Base-by-base conservation (phyloP, 805 yeast genomes). In the Limtongia smithiae region DNA sequence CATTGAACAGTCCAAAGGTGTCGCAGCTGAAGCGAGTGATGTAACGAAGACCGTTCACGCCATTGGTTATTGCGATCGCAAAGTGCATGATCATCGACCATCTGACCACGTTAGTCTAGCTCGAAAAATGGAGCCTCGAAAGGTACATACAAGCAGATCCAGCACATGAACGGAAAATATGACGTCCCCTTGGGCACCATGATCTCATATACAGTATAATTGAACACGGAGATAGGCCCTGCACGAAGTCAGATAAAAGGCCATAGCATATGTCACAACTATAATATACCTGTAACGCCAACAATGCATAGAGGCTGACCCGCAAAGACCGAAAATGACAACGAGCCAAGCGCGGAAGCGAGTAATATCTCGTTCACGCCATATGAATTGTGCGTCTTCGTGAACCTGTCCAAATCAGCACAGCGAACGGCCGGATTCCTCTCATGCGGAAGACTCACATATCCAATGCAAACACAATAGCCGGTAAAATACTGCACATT, bases 231-330 rank as follows among this genome's bases (percentile, higher is more conserved):
- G 14, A 93, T 83, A 0, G 98, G 98, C 0, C 97, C 98, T 42
- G 27, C 5, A 27, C 6, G 20, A 8, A 3, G 21, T 15, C 6
- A 20, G 30, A 4, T 9, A 24, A 18, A 14, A 21, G 20, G 24
- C 32, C 9, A 6, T 24, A 15, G 8, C 14, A 8, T 21, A 8
- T 17, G 15, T 5, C 24, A 4, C 18, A 22, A n/a, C 6, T 22
- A n/a, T 15, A n/a, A 14, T 5, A 32, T 42, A 47, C 51, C 56
- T 0, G 97, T 93, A 4, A 91, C 97, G 3, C 98, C 98, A 7
- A 93, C 97, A 22, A 91, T 85, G 61, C 96, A 86, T 24, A 93
- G 68, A 0, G 98, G 98, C 60, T 90, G 96, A 0, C 97, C 97
- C 0, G 85, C 75, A 48, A 90, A 71, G 4, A 85, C 58, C 0